Percentiles rank a stretch among this genome's conserved stretches.
These are phyloP conservation scores for Colletotrichum chrysophilum DNA, from an alignment of 2,329 filamentous ascomycete genomes.

Conservation along the genomic window DNA sequence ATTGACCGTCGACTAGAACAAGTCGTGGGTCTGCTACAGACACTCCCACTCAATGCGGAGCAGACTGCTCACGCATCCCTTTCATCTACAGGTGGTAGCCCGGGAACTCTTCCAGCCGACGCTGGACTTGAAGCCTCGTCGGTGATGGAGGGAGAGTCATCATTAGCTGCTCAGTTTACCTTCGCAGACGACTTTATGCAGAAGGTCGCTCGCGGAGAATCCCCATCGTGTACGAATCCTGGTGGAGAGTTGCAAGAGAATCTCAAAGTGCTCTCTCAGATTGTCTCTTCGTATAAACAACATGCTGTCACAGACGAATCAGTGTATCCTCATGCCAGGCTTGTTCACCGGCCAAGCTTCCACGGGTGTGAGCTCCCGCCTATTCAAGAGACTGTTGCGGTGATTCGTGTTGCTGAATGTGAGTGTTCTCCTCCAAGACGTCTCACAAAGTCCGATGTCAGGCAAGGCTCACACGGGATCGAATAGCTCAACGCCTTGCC, in stretches of 20 bases:
- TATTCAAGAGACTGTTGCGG: conserved; percentile 14
- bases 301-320: conserved; percentile 28
- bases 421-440: not conserved
- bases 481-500: not conserved
- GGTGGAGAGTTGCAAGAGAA: conserved; percentile 37
- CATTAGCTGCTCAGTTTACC: conserved; percentile 48
- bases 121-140: not conserved
- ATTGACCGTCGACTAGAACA: conserved; percentile 41
- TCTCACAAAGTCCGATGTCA: no score
- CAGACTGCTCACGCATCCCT: conserved; percentile 32
- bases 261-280: conserved; percentile 35
- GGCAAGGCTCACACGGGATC: no score
- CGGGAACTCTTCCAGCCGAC: not conserved
- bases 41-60: not conserved
- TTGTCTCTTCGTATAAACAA: conserved; percentile 29
- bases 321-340: conserved; percentile 28
- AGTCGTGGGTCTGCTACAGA: conserved; percentile 36
- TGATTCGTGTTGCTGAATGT: not conserved
- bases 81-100: not conserved
- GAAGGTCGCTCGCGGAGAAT: conserved; percentile 36
- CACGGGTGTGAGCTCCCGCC: conserved; percentile 16
- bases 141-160: conserved; percentile 49
- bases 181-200: conserved; percentile 52
- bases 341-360: not conserved
- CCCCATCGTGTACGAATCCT: conserved; percentile 13